Conservation (phyloP, 2,329 filamentous ascomycete species). For the Paracamarosporium sp. region DNA sequence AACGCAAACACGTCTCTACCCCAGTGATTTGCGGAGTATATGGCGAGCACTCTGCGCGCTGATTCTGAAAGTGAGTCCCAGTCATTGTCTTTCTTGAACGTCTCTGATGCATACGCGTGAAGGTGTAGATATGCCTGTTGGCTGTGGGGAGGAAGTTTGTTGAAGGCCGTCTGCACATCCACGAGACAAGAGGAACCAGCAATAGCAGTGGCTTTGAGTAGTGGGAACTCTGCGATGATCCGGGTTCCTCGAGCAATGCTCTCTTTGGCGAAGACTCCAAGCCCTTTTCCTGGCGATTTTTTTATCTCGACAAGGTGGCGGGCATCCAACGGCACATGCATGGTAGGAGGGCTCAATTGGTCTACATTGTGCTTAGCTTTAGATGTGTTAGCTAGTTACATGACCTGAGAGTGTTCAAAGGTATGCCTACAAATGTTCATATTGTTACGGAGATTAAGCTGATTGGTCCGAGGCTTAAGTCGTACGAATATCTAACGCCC, state of each 20-base stretch:
- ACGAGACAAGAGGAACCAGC: too few relatives aligned
- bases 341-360: too few relatives aligned
- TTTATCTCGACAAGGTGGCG: neutral
- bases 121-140: neutral
- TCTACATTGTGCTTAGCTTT: too few relatives aligned
- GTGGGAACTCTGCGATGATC: neutral
- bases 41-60: neutral
- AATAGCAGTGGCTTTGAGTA: neutral
- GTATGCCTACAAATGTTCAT: too few relatives aligned
- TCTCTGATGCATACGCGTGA: neutral
- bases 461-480: too few relatives aligned
- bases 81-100: neutral
- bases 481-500: too few relatives aligned
- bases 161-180: too few relatives aligned
- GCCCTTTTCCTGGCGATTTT: neutral
- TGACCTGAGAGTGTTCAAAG: too few relatives aligned
- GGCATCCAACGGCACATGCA: too few relatives aligned
- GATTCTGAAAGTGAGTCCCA: neutral
- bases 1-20: neutral
- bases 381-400: too few relatives aligned
- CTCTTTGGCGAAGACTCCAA: neutral
- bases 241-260: neutral
- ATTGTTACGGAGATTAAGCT: too few relatives aligned
- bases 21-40: neutral
- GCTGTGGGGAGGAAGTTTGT: neutral